Base-by-base conservation (phyloP, 23 red algal genomes). In the Gracilaria domingensis region DNA sequence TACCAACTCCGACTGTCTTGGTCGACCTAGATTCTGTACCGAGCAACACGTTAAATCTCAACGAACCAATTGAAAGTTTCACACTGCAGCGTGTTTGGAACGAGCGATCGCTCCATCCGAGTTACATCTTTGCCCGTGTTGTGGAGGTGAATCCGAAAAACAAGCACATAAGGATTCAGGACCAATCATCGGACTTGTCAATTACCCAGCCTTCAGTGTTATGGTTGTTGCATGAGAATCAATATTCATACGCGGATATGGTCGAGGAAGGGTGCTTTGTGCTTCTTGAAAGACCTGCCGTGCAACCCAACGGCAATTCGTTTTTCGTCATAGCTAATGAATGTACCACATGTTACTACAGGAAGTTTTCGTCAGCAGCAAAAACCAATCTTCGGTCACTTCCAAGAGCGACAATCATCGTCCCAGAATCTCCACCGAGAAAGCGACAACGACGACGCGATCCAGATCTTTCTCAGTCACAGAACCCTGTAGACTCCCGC, bases 71-170 rank as follows among this genome's bases (percentile, higher is more conserved):
- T 42, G 84, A 87, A 60, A 60, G 13, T 12, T 87, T 76, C 69
- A 75, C 84, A 0, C 39, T 87, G n/a, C 84, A 87, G 54, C 84
- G 84, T 16, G 66, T 87, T 32, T 87, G 84, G 84, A 28, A 87
- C 69, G 84, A 87, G 84, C 42, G 67, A 17, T 73, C 67, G 18
- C 65, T 87, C 40, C 29, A 67, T 20, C 81, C 81, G 14, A 30
- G 32, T 21, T 85, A 53, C 38, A 85, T 85, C 28, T 85, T 69
- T 29, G 81, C 81, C 3, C 81, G 65, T 39, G 65, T 85, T 38
- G 81, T 85, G n/a, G 6, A 65, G 12, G 29, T 71, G 12, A 49
- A 16, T 33, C 40, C 24, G 13, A 37, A 85, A 49, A 30, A 44
- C 8, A 65, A 67, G 54, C 29, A 70, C 40, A 69, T 85, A 12